A percentile compares a stretch with the other conserved stretches of the same genome.
These are phyloP conservation scores for Calonectria henricotiae DNA, from an alignment of 2,329 filamentous ascomycete species.

Conservation along the genomic window DNA sequence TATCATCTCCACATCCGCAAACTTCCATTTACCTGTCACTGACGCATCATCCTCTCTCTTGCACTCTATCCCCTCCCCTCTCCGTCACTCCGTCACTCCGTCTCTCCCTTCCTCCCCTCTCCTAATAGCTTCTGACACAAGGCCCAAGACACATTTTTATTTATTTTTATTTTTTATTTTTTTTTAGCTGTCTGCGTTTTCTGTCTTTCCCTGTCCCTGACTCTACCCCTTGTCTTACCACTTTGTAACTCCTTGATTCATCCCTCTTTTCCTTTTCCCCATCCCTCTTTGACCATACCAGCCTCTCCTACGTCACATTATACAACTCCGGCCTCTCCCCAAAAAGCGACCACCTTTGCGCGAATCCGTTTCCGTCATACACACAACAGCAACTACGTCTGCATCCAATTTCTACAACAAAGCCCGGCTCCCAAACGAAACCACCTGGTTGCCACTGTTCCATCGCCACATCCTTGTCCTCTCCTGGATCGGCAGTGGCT, in stretches of 20 bases:
- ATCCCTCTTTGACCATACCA: constrained; percentile 16
- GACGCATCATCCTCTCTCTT: constrained; percentile 2
- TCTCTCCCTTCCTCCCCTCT: constrained; percentile 1
- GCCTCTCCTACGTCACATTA: constrained; percentile 9
- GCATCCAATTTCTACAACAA: constrained; percentile 20
- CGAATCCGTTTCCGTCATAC: constrained; percentile 9
- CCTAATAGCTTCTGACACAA: constrained; percentile 14
- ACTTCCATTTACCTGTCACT: constrained; percentile 14
- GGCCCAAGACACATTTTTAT: constrained; percentile 8
- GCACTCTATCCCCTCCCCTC: constrained; percentile 1
- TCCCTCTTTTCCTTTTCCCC: constrained; percentile 25
- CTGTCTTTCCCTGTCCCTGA: constrained; percentile 4
- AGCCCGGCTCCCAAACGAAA: neutral
- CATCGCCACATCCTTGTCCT: constrained; percentile 21
- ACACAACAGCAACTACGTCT: neutral
- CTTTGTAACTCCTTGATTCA: constrained; percentile 28
- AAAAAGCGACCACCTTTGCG: neutral
- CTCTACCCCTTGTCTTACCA: constrained; percentile 19
- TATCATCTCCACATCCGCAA: constrained; percentile 16
- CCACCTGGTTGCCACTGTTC: neutral
- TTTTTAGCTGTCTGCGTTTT: constrained; percentile 23
- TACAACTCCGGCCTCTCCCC: neutral
- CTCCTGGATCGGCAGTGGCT: constrained; percentile 33
- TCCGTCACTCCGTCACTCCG: neutral
- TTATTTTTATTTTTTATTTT: no score